These are phyloP conservation scores for Saussurea involucrata DNA, from an alignment of 129 eudicot genomes.

Conservation along the genomic window DNA sequence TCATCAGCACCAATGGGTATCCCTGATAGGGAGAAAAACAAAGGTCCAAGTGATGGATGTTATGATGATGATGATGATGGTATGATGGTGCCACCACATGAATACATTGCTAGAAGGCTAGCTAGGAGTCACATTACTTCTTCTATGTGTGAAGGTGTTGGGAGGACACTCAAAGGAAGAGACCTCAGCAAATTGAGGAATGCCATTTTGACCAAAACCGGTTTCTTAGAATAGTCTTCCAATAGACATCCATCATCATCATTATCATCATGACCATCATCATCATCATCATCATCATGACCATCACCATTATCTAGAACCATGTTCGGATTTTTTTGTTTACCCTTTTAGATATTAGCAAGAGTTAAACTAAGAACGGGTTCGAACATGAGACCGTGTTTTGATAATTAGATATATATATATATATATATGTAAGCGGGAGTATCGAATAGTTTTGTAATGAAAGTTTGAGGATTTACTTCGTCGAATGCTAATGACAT, in stretches of 20 bases:
- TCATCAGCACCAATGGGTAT: conserved; percentile 46
- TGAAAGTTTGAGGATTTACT: conserved; percentile 19
- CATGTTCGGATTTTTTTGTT: neutral
- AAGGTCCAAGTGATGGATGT: conserved; percentile 32
- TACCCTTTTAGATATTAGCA: conserved; percentile 7
- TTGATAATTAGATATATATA: conserved; percentile 14
- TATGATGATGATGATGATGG: conserved; percentile 38
- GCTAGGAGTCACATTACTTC: conserved; percentile 54
- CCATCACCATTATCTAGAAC: neutral
- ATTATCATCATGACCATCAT: neutral
- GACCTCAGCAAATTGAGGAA: conserved; percentile 62
- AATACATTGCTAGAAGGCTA: conserved; percentile 48
- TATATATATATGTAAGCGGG: conserved; percentile 38
- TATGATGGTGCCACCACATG: conserved; percentile 63
- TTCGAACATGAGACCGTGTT: conserved; percentile 11
- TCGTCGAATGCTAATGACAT: neutral
- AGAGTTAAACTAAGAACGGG: conserved; percentile 9
- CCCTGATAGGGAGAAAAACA: conserved; percentile 38
- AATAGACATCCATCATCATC: conserved; percentile 10
- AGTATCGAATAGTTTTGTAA: conserved; percentile 25
- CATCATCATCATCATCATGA: neutral
- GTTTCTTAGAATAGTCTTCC: conserved; percentile 45
- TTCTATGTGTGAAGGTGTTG: conserved; percentile 66
- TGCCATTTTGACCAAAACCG: conserved; percentile 62
- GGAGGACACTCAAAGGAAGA: conserved; percentile 70